phyloP scores from a whole-genome alignment of 1,139 yeast species.

The Pneumocystis murina region DNA sequence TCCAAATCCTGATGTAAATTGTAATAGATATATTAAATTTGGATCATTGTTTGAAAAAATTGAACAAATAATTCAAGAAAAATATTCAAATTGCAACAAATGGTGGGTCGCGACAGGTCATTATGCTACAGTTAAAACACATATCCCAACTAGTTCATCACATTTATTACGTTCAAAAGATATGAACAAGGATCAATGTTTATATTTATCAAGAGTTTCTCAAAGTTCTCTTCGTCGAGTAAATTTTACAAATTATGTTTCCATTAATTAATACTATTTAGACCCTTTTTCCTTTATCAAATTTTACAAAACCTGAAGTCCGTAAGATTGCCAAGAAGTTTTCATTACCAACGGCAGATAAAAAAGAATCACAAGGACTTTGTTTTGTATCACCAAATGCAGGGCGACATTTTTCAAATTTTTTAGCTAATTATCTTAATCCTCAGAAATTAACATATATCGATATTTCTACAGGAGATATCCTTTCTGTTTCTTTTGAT shows the following conservation, averaged over 20 bases:
- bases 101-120: conserved; percentile 88
- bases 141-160: conserved; percentile 19
- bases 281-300: conserved; percentile 67
- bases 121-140: conserved; percentile 34
- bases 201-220: conserved; percentile 61
- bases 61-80: conserved; percentile 17
- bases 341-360: conserved; percentile 43
- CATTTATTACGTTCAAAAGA: conserved; percentile 44
- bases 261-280: background rate
- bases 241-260: background rate
- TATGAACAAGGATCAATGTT: conserved; percentile 71
- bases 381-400: conserved; percentile 68
- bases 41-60: conserved; percentile 56
- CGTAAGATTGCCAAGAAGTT: conserved; percentile 45
- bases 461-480: conserved; percentile 55
- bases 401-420: conserved; percentile 48
- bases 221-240: conserved; percentile 30
- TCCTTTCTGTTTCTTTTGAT: conserved; percentile 33
- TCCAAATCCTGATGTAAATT: conserved; percentile 88
- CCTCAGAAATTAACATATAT: conserved; percentile 64
- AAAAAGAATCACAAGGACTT: conserved; percentile 82
- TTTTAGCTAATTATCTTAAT: conserved; percentile 56
- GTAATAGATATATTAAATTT: conserved; percentile 74
- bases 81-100: conserved; percentile 1
- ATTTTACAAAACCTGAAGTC: conserved; percentile 56